Percentiles rank a stretch among this genome's conserved stretches.
Conservation (phyloP, 768 basidiomycete genomes). For the Asterophora parasitica region DNA sequence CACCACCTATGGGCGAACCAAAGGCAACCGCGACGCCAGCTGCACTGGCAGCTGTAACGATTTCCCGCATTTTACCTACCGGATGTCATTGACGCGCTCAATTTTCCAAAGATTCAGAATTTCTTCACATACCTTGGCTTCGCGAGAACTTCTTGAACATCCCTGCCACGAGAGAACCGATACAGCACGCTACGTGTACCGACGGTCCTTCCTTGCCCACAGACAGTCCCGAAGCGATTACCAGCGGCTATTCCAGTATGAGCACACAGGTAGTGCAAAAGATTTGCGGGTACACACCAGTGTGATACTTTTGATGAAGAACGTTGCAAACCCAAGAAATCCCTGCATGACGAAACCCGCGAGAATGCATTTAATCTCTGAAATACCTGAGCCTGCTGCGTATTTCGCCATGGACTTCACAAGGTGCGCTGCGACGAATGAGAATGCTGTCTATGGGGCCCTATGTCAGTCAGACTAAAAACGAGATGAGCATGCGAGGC, state of each 20-base stretch:
- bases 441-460: constrained; percentile 62
- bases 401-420: constrained; percentile 88
- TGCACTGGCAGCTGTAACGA: constrained; percentile 92
- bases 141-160: constrained; percentile 76
- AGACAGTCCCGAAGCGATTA: constrained; percentile 94
- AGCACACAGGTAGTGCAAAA: background rate
- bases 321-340: constrained; percentile 84
- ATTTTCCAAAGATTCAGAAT: constrained; percentile 17
- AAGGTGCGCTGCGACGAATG: constrained; percentile 84
- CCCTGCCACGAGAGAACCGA: constrained; percentile 86
- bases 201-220: constrained; percentile 99
- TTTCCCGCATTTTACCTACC: constrained; percentile 78
- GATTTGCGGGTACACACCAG: constrained; percentile 50
- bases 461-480: constrained; percentile 5
- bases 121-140: constrained; percentile 63
- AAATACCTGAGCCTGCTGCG: constrained; percentile 96
- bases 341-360: constrained; percentile 98
- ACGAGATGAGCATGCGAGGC: background rate
- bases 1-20: constrained; percentile 96
- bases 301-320: constrained; percentile 91
- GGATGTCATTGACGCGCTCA: background rate
- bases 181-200: constrained; percentile 94
- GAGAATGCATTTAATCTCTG: constrained; percentile 97
- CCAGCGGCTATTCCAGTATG: constrained; percentile 65
- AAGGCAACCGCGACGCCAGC: constrained; percentile 99